phyloP scores from a whole-genome alignment of 2,329 filamentous ascomycete genomes.

The Fusarium napiforme region DNA sequence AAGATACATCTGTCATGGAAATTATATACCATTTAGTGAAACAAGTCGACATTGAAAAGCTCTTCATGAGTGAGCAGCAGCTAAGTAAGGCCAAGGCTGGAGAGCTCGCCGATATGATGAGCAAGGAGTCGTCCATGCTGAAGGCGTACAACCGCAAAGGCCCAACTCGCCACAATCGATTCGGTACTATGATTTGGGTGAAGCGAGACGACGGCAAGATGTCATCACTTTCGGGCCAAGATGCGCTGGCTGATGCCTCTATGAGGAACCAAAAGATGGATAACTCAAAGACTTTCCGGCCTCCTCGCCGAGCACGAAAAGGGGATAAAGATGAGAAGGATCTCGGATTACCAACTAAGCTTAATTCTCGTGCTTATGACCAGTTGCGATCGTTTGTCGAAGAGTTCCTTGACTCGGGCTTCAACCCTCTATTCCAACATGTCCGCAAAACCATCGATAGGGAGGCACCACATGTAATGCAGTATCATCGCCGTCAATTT shows the following conservation, averaged over 20 bases:
- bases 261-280: conserved; percentile 89
- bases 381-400: conserved; percentile 86
- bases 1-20: conserved; percentile 91
- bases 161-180: conserved; percentile 89
- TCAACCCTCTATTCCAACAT: conserved; percentile 90
- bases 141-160: conserved; percentile 80
- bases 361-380: conserved; percentile 79
- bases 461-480: conserved; percentile 83
- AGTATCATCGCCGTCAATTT: conserved; percentile 83
- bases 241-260: conserved; percentile 78
- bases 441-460: conserved; percentile 90
- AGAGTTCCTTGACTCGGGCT: conserved; percentile 93
- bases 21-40: conserved; percentile 93
- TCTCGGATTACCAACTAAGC: conserved; percentile 76
- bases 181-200: conserved; percentile 98
- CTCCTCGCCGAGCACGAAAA: conserved; percentile 72
- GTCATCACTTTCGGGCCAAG: conserved; percentile 88
- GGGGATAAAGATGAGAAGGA: conserved; percentile 75
- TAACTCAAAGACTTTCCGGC: conserved; percentile 88
- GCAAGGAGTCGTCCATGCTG: conserved; percentile 86
- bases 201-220: conserved; percentile 87
- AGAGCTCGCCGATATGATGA: conserved; percentile 79
- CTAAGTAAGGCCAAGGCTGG: conserved; percentile 74
- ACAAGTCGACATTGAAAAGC: conserved; percentile 81
- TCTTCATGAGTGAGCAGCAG: conserved; percentile 86